Percentiles rank a stretch among this genome's conserved stretches.
phyloP scores from a whole-genome alignment of 2,329 filamentous ascomycete species.

The Orbilia javanica region DNA sequence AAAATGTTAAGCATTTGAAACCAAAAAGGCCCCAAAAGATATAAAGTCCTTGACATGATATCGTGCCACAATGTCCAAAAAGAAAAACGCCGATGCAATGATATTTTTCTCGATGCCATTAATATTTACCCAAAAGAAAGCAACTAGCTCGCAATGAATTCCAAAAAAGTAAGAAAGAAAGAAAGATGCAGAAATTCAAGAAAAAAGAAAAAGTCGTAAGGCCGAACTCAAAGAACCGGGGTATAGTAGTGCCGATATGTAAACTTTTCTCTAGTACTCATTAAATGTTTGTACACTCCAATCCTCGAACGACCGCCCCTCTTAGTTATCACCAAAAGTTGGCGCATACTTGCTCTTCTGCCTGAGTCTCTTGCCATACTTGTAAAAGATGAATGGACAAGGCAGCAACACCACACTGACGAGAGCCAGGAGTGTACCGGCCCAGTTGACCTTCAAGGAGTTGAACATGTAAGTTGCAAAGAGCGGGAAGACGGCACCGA shows the following conservation, averaged over 20 bases:
- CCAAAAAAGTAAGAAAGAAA: not conserved
- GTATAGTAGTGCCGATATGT: slow-evolving; percentile 1
- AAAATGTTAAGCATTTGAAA: not conserved
- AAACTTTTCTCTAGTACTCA: slow-evolving; percentile 4
- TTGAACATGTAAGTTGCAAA: slow-evolving; percentile 77
- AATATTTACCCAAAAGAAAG: not conserved
- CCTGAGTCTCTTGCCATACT: slow-evolving; percentile 73
- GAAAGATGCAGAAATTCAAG: too few species aligned
- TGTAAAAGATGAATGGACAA: slow-evolving; percentile 74
- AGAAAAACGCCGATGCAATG: slow-evolving; percentile 21
- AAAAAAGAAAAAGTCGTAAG: not conserved
- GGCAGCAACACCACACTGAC: slow-evolving; percentile 72
- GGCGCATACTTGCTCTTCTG: slow-evolving; percentile 67
- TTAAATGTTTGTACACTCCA: slow-evolving; percentile 2
- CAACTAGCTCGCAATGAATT: not conserved
- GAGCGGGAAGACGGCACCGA: slow-evolving; percentile 82
- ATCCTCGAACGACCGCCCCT: too few species aligned
- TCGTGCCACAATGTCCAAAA: slow-evolving; percentile 10
- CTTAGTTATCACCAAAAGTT: slow-evolving; percentile 53
- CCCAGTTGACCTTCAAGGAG: slow-evolving; percentile 62
- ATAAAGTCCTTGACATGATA: slow-evolving; percentile 17
- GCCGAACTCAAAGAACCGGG: slow-evolving; percentile 2
- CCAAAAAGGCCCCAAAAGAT: not conserved
- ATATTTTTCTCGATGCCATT: not conserved
- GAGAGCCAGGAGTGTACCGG: slow-evolving; percentile 64